Evolutionary conservation across 345 rosid genomes (phyloP).

Genomic region (Gynandropsis gynandra): DNA sequence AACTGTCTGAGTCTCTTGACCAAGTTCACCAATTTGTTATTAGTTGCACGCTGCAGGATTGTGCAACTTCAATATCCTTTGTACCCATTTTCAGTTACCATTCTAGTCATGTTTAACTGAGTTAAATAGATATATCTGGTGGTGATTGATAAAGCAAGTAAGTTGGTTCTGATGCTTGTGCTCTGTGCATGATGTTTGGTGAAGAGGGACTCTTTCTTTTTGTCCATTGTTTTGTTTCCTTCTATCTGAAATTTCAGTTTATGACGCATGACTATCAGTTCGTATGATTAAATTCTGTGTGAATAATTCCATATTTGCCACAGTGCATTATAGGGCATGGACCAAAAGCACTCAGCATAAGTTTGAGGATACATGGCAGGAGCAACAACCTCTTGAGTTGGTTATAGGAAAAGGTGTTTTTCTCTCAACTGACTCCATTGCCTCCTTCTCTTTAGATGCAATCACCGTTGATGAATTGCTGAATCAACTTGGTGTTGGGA

Average conservation of each 20-base stretch:
- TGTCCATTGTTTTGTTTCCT: too few relatives aligned
- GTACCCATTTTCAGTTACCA: not conserved
- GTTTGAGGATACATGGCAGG: slow-evolving; percentile 88
- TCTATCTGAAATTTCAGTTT: not conserved
- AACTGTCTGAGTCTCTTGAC: slow-evolving; percentile 4
- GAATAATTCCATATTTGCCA: slow-evolving; percentile 19
- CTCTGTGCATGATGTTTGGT: slow-evolving; percentile 4
- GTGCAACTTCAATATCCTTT: not conserved
- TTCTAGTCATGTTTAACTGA: not conserved
- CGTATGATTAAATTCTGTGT: slow-evolving; percentile 11
- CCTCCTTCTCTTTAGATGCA: slow-evolving; percentile 1
- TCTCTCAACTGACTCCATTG: not conserved
- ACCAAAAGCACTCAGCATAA: slow-evolving; percentile 68
- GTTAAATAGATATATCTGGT: slow-evolving; percentile 8
- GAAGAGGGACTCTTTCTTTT: not conserved
- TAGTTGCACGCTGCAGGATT: not conserved
- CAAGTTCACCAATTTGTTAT: slow-evolving; percentile 1
- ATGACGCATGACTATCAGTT: slow-evolving; percentile 1
- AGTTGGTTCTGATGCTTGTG: not conserved
- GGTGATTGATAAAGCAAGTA: not conserved
- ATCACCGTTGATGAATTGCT: slow-evolving; percentile 1
- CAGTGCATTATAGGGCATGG: slow-evolving; percentile 92
- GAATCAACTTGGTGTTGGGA: slow-evolving; percentile 2
- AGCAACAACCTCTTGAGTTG: slow-evolving; percentile 76
- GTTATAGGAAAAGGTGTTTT: slow-evolving; percentile 74